phyloP scores from a whole-genome alignment of 148 eudicot genomes.

The Polygonum maritimum region DNA sequence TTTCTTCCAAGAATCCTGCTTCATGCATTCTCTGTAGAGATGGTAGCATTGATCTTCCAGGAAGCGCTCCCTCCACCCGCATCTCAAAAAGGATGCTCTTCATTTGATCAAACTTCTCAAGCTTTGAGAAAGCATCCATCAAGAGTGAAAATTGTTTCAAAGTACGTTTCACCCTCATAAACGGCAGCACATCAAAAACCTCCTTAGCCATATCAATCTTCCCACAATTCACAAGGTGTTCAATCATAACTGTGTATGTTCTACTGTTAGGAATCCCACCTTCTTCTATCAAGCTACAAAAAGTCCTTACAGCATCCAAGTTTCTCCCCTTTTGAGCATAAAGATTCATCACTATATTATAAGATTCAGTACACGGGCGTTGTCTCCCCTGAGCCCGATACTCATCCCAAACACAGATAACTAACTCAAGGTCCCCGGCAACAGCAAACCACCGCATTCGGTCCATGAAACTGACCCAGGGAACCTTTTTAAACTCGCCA shows the following conservation, averaged over 20 bases:
- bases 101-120: slow-evolving; percentile 37
- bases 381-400: slow-evolving; percentile 33
- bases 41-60: slow-evolving; percentile 50
- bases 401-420: slow-evolving; percentile 56
- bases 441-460: slow-evolving; percentile 58
- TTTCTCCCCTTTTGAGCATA: slow-evolving; percentile 49
- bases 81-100: slow-evolving; percentile 54
- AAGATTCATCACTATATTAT: slow-evolving; percentile 63
- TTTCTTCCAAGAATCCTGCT: slow-evolving; percentile 54
- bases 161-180: slow-evolving; percentile 70
- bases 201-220: slow-evolving; percentile 43
- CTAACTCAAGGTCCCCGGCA: slow-evolving; percentile 57
- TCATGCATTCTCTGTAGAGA: slow-evolving; percentile 48
- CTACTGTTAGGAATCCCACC: slow-evolving; percentile 71
- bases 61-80: slow-evolving; percentile 55
- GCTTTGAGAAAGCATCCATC: slow-evolving; percentile 42
- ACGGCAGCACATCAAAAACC: slow-evolving; percentile 48
- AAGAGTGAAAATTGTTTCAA: slow-evolving; percentile 52
- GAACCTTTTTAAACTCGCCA: slow-evolving; percentile 54
- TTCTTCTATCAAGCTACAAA: slow-evolving; percentile 44
- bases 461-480: slow-evolving; percentile 53
- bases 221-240: slow-evolving; percentile 59
- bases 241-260: slow-evolving; percentile 70
- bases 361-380: slow-evolving; percentile 50
- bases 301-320: slow-evolving; percentile 51